Percentiles rank a stretch among this genome's conserved stretches.
phyloP scores from a whole-genome alignment of 1,139 yeast species.

The Pichia sp. region DNA sequence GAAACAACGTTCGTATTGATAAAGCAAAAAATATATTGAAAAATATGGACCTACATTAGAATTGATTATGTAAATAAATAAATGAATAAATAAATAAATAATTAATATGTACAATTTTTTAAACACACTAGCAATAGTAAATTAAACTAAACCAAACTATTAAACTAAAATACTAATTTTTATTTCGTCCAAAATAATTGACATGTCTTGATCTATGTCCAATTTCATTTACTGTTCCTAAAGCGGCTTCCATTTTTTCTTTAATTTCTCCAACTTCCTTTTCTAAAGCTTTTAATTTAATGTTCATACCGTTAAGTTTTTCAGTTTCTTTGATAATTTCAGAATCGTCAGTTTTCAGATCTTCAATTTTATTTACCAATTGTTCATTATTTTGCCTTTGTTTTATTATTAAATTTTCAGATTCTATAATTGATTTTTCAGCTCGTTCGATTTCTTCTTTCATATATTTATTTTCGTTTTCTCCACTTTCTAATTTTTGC shows the following conservation, averaged over 20 bases:
- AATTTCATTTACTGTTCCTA: constrained; percentile 7
- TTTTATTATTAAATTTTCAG: constrained; percentile 24
- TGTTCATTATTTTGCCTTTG: constrained; percentile 3
- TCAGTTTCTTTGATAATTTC: constrained; percentile 2
- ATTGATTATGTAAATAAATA: too few relatives aligned
- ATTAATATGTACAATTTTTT: too few relatives aligned
- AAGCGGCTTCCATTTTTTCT: constrained; percentile 1
- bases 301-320: neutral
- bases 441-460: constrained; percentile 60
- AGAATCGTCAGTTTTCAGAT: constrained; percentile 9
- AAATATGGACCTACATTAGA: too few relatives aligned
- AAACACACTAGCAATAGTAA: too few relatives aligned
- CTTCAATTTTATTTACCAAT: constrained; percentile 1
- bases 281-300: neutral
- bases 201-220: constrained; percentile 13
- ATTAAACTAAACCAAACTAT: too few relatives aligned
- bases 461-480: constrained; percentile 60
- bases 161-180: too few relatives aligned
- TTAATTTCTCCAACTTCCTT: neutral
- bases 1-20: too few relatives aligned
- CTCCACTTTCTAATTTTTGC: constrained; percentile 35
- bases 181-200: constrained; percentile 9
- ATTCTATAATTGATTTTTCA: constrained; percentile 46
- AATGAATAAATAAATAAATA: too few relatives aligned
- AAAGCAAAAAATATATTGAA: too few relatives aligned